Conservation (phyloP, 805 yeast genomes). For the Candida ficus region DNA sequence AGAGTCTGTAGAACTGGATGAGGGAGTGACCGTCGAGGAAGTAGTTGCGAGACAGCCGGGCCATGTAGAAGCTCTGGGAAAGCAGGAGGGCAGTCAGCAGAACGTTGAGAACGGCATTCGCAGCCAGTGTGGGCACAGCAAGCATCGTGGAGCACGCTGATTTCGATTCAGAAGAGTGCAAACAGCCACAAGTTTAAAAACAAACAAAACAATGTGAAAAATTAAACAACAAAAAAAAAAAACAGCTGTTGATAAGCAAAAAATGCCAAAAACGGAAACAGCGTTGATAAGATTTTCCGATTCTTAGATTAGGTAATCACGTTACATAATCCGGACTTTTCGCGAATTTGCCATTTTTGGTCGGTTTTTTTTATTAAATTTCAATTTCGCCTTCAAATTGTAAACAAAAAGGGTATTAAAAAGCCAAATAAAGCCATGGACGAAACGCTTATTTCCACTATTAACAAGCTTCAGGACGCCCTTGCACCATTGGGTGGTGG, state of each 20-base stretch:
- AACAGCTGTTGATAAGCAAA: too few relatives aligned
- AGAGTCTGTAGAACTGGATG: conserved; percentile 2
- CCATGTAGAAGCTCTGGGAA: conserved; percentile 7
- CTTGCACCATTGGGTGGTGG: conserved; percentile 85
- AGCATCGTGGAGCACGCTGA: too few relatives aligned
- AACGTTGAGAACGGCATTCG: not conserved
- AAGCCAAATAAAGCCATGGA: conserved; percentile 43
- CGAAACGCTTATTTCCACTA: conserved; percentile 67
- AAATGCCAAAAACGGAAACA: not conserved
- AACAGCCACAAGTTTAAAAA: too few relatives aligned
- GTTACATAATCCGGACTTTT: not conserved
- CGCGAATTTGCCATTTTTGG: not conserved
- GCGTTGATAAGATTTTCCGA: not conserved
- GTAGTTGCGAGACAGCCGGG: conserved; percentile 1
- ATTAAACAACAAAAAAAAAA: too few relatives aligned
- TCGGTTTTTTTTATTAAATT: not conserved
- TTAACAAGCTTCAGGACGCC: conserved; percentile 81
- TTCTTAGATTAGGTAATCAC: not conserved
- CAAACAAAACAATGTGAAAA: too few relatives aligned
- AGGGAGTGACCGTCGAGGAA: conserved; percentile 1
- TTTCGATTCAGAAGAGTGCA: too few relatives aligned
- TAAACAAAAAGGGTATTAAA: not conserved
- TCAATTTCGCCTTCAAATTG: not conserved
- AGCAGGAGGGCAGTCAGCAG: not conserved
- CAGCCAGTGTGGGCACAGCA: not conserved